Percentiles rank a stretch among this genome's conserved stretches.
Conservation (phyloP, 2,329 filamentous ascomycete genomes). For the Camptophora hylomeconis region DNA sequence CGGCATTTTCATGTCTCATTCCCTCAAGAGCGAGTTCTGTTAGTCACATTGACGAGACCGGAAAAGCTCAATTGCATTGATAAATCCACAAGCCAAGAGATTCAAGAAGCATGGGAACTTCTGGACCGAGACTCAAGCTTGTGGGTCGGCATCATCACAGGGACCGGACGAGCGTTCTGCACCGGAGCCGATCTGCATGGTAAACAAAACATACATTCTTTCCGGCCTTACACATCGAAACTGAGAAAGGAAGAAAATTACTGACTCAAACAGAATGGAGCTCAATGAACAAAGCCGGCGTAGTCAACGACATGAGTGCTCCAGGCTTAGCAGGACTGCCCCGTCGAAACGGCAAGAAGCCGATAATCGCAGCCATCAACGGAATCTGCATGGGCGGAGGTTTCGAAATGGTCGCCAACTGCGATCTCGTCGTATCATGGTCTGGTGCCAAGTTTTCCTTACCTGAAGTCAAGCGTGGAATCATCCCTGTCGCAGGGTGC, state of each 20-base stretch:
- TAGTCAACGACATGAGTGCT: conserved; percentile 12
- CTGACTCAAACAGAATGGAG: conserved; percentile 20
- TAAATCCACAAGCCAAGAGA: conserved; percentile 19
- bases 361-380: conserved; percentile 62
- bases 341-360: conserved; percentile 56
- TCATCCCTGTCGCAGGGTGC: conserved; percentile 56
- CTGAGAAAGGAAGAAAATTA: conserved; percentile 32
- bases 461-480: conserved; percentile 57
- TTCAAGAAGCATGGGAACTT: conserved; percentile 24
- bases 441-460: conserved; percentile 47
- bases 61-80: conserved; percentile 31
- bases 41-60: conserved; percentile 32
- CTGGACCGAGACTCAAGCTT: conserved; percentile 31
- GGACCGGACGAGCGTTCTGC: conserved; percentile 30
- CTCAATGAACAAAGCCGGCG: conserved; percentile 1
- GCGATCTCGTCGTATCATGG: conserved; percentile 54
- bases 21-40: conserved; percentile 30
- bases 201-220: conserved; percentile 27
- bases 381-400: conserved; percentile 62
- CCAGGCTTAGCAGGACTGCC: conserved; percentile 27
- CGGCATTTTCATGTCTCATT: no score
- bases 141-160: conserved; percentile 29
- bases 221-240: conserved; percentile 31
- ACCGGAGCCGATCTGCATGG: conserved; percentile 31
- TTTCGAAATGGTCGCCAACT: conserved; percentile 61